Conservation (phyloP, 495 filamentous ascomycete genomes). For the Aspergillus avenaceus region DNA sequence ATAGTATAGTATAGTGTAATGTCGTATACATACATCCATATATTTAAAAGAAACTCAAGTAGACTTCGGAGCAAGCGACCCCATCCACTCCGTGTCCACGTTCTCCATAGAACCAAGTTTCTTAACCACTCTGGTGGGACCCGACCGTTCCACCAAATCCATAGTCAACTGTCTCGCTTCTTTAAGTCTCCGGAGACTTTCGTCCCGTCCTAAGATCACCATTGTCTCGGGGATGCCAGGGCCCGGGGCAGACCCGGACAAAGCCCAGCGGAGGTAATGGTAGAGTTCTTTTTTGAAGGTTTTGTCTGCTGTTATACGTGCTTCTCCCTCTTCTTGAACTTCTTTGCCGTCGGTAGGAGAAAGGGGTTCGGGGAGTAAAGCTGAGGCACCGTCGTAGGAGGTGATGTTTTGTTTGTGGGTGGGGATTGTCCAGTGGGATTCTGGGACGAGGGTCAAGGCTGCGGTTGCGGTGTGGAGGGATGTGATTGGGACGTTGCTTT, state of each 20-base stretch:
- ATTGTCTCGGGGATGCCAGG: slow-evolving; percentile 57
- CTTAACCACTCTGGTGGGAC: slow-evolving; percentile 5
- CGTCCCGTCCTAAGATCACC: slow-evolving; percentile 57
- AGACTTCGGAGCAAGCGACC: slow-evolving; percentile 29
- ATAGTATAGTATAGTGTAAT: not conserved
- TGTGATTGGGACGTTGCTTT: slow-evolving; percentile 24
- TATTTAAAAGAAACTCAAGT: no score
- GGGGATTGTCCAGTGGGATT: slow-evolving; percentile 32
- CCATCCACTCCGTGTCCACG: slow-evolving; percentile 38
- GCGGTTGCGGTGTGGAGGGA: slow-evolving; percentile 37
- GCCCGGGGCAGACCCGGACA: slow-evolving; percentile 55
- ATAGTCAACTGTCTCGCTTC: slow-evolving; percentile 37
- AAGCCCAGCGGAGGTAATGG: slow-evolving; percentile 63
- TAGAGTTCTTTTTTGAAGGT: slow-evolving; percentile 44
- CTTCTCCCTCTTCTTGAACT: slow-evolving; percentile 7
- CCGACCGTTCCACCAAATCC: slow-evolving; percentile 15
- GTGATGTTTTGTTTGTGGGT: slow-evolving; percentile 36
- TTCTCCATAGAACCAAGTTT: slow-evolving; percentile 2
- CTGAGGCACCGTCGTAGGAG: slow-evolving; percentile 9
- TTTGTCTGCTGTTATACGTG: slow-evolving; percentile 22
- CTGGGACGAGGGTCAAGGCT: slow-evolving; percentile 35
- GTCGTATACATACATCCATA: no score
- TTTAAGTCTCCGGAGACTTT: slow-evolving; percentile 52
- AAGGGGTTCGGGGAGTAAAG: slow-evolving; percentile 10
- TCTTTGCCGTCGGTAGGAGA: not conserved